Evolutionary conservation across 495 filamentous ascomycete species (phyloP), one percentile per base, ranked within the genome.

Genomic region (Amniculicola lignicola): DNA sequence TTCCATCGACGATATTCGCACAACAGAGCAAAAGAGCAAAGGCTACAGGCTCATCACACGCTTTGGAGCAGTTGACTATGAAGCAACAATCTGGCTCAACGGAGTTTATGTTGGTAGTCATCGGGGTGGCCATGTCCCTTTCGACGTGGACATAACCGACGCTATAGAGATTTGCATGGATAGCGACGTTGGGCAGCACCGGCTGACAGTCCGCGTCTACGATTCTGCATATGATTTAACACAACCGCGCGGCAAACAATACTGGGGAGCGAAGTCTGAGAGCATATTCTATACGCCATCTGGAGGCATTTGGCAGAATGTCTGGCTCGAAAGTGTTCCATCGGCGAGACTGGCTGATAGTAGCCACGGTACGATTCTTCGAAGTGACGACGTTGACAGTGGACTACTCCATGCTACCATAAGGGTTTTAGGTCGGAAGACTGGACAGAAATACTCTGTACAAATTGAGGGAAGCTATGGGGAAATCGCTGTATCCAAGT

Each of bases 51-150:
- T 83, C 4, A 44, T 85, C 44, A 70, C 86, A 5, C 79, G 84
- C 38, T 87, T 87, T 46, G 84, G 78, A 38, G 84, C 84, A 0
- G 81, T 86, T 5, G 84, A 87, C 55, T 82, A 86, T 51, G 78
- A 86, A 59, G 81, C 83, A 0, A 82, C 78, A 0, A 77, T 87
- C 1, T 83, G 79, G 49, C 69, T 87, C 57, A 85, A 86, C 50
- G 81, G 80, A 0, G 50, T 74, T 28, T 45, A 77, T 6, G 77
- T 75, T 5, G 79, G 75, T 3, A 77, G 75, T 48, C 73, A 87
- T 45, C 73, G 74, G 6, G 84, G 84, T 21, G 84, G 84, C 1
- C 85, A 85, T 64, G 82, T 78, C 57, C 74, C 76, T 4, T 86
- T 86, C 56, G 70, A 72, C 0, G 55, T 86, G 16, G 83, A 87